Percentiles rank a stretch among this genome's conserved stretches.
phyloP scores from a whole-genome alignment of 352 stramenopile genomes.

The Phytophthora citricola region DNA sequence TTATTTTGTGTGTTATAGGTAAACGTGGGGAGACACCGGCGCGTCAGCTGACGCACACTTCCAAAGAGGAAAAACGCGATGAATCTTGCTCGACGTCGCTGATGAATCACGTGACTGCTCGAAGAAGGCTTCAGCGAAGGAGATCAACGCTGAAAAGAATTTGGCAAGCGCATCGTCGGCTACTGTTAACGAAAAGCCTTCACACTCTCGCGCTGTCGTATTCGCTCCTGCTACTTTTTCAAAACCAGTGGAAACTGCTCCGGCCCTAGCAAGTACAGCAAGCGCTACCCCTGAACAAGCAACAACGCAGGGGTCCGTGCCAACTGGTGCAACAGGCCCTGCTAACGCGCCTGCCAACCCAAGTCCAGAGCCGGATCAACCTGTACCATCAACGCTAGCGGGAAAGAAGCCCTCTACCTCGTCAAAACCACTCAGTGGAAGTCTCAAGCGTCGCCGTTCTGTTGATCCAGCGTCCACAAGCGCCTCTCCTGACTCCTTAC shows the following conservation, averaged over 20 bases:
- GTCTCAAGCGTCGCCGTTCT: slow-evolving; percentile 23
- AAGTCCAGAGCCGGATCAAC: not conserved
- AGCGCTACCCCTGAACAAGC: not conserved
- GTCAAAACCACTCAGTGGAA: not conserved
- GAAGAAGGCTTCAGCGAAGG: not conserved
- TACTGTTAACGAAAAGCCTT: not conserved
- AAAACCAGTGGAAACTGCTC: not conserved
- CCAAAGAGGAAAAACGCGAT: not conserved
- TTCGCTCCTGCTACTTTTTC: not conserved
- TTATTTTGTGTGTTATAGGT: slow-evolving; percentile 3
- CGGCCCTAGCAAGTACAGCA: not conserved
- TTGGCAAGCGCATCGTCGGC: too few relatives aligned
- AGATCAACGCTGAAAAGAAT: not conserved
- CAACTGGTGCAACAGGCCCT: not conserved
- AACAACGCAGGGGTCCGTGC: not conserved
- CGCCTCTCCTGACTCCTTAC: not conserved
- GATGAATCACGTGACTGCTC: not conserved
- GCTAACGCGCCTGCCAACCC: not conserved
- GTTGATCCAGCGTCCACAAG: not conserved
- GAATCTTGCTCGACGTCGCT: not conserved
- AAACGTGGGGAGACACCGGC: not conserved
- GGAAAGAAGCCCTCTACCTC: not conserved
- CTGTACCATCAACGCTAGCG: not conserved
- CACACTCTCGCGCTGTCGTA: not conserved
- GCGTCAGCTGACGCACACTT: not conserved